phyloP scores from a whole-genome alignment of 129 eudicot genomes.

The Ambrosia trifida region DNA sequence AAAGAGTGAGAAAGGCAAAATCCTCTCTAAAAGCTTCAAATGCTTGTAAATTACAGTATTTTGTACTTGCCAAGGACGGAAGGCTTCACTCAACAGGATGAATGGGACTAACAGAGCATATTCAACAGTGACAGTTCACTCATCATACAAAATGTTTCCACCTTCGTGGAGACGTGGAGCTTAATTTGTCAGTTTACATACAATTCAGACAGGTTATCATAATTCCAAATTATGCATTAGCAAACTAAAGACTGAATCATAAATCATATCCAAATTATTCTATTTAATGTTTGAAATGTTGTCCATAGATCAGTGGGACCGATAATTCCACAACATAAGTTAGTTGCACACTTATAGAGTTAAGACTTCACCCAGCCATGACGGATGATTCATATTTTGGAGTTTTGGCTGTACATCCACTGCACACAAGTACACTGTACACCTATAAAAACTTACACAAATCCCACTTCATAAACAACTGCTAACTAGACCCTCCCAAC shows the following conservation, averaged over 20 bases:
- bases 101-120: background rate
- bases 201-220: slow-evolving; percentile 1
- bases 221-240: background rate
- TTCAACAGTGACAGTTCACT: background rate
- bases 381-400: slow-evolving; percentile 2
- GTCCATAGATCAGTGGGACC: slow-evolving; percentile 15
- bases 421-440: background rate
- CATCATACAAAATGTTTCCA: slow-evolving; percentile 17
- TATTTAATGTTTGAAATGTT: background rate
- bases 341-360: slow-evolving; percentile 11
- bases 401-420: slow-evolving; percentile 3
- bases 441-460: slow-evolving; percentile 12
- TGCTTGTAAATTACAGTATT: slow-evolving; percentile 19
- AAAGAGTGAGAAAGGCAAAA: slow-evolving; percentile 6
- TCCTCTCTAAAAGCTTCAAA: slow-evolving; percentile 2
- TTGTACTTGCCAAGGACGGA: slow-evolving; percentile 8
- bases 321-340: background rate
- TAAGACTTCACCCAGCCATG: slow-evolving; percentile 17
- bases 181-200: slow-evolving; percentile 6
- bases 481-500: background rate
- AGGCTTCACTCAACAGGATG: background rate
- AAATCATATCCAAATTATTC: slow-evolving; percentile 7
- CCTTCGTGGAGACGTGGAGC: slow-evolving; percentile 13
- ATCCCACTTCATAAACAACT: slow-evolving; percentile 3
- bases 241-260: background rate